These are phyloP conservation scores for Pelargonium citronellum DNA, from an alignment of 441 rosid species.

Conservation along the genomic window DNA sequence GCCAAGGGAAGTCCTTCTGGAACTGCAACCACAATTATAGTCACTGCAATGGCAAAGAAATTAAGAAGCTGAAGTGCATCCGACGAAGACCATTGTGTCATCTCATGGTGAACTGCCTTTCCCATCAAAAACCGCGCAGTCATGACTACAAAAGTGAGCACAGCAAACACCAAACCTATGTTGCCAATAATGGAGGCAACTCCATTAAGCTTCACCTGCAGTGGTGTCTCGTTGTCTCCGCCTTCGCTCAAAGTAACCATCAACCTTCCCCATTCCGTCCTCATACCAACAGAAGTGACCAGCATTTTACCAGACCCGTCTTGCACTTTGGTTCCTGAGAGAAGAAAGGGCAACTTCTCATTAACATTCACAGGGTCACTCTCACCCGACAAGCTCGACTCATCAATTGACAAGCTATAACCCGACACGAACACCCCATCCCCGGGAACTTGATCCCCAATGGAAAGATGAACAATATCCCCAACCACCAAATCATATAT, in stretches of 20 bases:
- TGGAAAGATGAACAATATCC: conserved; percentile 41
- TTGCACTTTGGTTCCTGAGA: conserved; percentile 47
- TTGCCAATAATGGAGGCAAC: conserved; percentile 51
- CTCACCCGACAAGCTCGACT: conserved; percentile 52
- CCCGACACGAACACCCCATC: conserved; percentile 43
- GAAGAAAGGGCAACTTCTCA: conserved; percentile 35
- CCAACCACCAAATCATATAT: conserved; percentile 45
- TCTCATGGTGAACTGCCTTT: conserved; percentile 32
- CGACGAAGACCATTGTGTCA: conserved; percentile 30
- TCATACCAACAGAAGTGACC: conserved; percentile 47
- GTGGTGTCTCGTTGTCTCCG: conserved; percentile 45
- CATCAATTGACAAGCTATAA: conserved; percentile 37
- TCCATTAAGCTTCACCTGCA: conserved; percentile 53
- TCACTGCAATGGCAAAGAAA: conserved; percentile 47
- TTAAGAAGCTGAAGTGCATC: conserved; percentile 40
- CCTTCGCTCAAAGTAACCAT: conserved; percentile 47
- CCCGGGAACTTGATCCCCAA: conserved; percentile 44
- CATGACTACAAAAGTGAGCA: conserved; percentile 40
- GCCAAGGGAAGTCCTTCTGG: conserved; percentile 51
- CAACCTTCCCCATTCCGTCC: conserved; percentile 50
- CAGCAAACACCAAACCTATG: conserved; percentile 42
- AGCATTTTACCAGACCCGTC: conserved; percentile 46
- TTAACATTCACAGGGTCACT: conserved; percentile 35
- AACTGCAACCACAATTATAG: conserved; percentile 46
- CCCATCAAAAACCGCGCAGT: conserved; percentile 31